Evolutionary conservation across 75 land plant genomes (phyloP), one percentile per base, ranked within the genome.

Genomic region (Pinus albicaulis): DNA sequence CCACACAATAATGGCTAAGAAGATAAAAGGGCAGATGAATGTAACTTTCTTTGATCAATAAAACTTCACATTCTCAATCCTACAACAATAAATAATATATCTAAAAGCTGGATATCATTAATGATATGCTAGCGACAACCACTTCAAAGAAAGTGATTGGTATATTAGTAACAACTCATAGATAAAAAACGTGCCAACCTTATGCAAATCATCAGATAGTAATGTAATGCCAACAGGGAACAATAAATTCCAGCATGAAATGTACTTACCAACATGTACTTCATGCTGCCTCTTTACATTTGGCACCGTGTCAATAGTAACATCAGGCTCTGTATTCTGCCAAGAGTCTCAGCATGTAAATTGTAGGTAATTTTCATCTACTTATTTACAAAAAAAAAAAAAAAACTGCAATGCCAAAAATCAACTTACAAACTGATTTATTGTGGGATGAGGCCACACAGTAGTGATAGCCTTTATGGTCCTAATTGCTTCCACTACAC

Each of bases 381-480:
- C 14, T 10, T 55, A 74, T 76, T 44, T n/a, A n/a, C n/a, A n/a
- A n/a, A 28, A 23, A 5, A 55, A 57, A 16, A 64, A 75, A 12
- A 57, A 23, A 64, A 75, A 12, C 55, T 64, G 23, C 63, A 14
- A 77, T 52, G 7, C 15, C 5, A 52, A 3, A n/a, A 41, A 48
- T 15, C 11, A 5, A 25, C 58, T 36, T 82, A 85, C 90, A 85
- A 79, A 72, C 74, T 87, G 89, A 74, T 87, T 87, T 66, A 87
- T 78, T 19, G 89, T 84, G 22, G 89, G 89, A 31, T 85, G 90
- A n/a, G 85, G 64, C 90, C 90, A 85, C 41, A 87, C 88, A 23
- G 88, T 82, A 31, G 85, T 88, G 57, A 88, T 88, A 25, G 87
- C 90, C 58, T 88, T 88, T 57, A 88, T 85, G 41, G 84, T 85